phyloP scores from a whole-genome alignment of 805 yeast genomes.

The Wickerhamomyces alni region DNA sequence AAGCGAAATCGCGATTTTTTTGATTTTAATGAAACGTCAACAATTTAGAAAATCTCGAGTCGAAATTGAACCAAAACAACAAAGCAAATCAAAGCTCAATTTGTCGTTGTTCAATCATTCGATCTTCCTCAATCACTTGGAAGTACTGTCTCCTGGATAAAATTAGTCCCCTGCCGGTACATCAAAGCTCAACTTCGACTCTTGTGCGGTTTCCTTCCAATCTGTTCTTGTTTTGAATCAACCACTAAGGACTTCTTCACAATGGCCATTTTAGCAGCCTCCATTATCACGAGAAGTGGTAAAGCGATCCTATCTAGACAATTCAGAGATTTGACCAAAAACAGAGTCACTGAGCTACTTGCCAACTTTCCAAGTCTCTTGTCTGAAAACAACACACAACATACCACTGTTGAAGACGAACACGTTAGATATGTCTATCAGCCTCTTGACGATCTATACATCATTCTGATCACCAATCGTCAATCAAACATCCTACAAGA shows the following conservation, averaged over 20 bases:
- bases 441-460: conserved; percentile 90
- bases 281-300: conserved; percentile 90
- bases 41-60: background rate
- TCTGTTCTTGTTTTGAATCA: background rate
- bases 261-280: conserved; percentile 85
- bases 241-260: too few relatives aligned
- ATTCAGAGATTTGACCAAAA: conserved; percentile 77
- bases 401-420: conserved; percentile 91
- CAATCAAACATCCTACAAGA: conserved; percentile 92
- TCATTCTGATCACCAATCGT: conserved; percentile 85
- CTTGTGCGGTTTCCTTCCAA: too few relatives aligned
- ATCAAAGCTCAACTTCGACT: too few relatives aligned
- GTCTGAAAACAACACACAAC: conserved; percentile 65
- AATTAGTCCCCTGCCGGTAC: too few relatives aligned
- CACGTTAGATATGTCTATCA: conserved; percentile 90
- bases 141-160: too few relatives aligned
- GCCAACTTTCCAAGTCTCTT: conserved; percentile 82
- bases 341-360: conserved; percentile 78
- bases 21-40: background rate
- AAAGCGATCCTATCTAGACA: conserved; percentile 90
- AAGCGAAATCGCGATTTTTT: background rate
- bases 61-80: background rate
- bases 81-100: background rate
- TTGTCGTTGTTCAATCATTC: background rate
- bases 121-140: background rate